These are phyloP conservation scores for Cyberlindnera sargentensis DNA, from an alignment of 805 yeast genomes.

Conservation along the genomic window DNA sequence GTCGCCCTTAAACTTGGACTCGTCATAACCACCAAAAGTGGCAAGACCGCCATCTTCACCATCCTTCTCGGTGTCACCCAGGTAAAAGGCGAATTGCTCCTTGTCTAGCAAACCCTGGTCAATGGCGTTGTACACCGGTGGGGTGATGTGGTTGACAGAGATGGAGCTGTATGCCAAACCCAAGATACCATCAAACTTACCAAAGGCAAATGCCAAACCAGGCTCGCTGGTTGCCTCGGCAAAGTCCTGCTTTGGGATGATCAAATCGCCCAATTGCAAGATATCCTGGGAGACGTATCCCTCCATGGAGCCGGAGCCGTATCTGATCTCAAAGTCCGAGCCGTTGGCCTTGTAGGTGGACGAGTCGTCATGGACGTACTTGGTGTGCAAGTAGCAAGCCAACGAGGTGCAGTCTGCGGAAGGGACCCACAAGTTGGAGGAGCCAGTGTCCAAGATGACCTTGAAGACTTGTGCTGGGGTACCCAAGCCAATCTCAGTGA, in stretches of 20 bases:
- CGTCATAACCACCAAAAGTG: conserved; percentile 92
- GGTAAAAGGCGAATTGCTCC: conserved; percentile 82
- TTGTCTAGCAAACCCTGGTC: conserved; percentile 74
- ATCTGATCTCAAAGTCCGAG: conserved; percentile 73
- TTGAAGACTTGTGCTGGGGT: conserved; percentile 92
- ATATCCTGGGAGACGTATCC: conserved; percentile 90
- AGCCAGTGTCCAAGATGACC: conserved; percentile 94
- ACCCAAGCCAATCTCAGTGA: conserved; percentile 83
- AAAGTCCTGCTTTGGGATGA: conserved; percentile 83
- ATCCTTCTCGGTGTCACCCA: conserved; percentile 63
- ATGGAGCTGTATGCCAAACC: conserved; percentile 93
- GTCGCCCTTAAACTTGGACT: conserved; percentile 68
- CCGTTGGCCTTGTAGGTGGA: conserved; percentile 84
- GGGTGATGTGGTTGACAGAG: conserved; percentile 82
- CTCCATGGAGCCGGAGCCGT: conserved; percentile 89
- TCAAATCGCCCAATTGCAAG: conserved; percentile 73
- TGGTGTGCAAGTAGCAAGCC: conserved; percentile 91
- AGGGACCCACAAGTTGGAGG: conserved; percentile 97
- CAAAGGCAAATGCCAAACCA: conserved; percentile 96
- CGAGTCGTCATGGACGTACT: conserved; percentile 82
- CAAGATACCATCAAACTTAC: conserved; percentile 95
- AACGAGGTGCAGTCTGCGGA: conserved; percentile 80
- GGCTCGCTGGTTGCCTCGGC: conserved; percentile 98
- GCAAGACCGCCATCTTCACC: conserved; percentile 81
- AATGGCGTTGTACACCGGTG: conserved; percentile 90